Evolutionary conservation across 805 yeast genomes (phyloP), one percentile per base, ranked within the genome.

Genomic region (Saitoella complicata): DNA sequence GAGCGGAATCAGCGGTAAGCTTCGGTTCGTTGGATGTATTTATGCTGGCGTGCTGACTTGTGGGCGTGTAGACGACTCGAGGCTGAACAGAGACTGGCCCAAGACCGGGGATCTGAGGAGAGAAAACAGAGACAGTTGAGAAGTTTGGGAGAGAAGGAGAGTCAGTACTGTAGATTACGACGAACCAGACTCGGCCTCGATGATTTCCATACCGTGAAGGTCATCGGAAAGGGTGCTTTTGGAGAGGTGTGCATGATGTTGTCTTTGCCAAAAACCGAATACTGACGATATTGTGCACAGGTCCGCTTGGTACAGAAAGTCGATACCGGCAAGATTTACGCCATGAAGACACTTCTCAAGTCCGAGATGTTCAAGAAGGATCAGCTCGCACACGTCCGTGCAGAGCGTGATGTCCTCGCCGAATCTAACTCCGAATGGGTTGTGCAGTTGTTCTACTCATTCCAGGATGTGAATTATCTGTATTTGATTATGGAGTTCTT

Each of bases 171-270:
- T 57, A 72, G 96, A 50, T 69, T 86, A 45, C 68, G 95, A 53
- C 73, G 96, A 60, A 86, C 95, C 0, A 73, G 86, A 56, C 67
- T 86, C 44, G 72, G 85, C 1, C 66, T 85, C 38, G 91, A 80
- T 37, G 96, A 86, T 63, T 83, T 86, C 63, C 73, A 69, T 47
- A 86, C 95, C 1, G 93, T 86, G 45, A 85, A 85, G 62, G 95
- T 81, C 34, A 73, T 76, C 51, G 98, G 98, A 42, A 91, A 91
- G 60, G 98, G 98, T 51, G 95, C 98, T 0, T 91, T 91, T 66
- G 98, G 98, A 49, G 96, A 86, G 58, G 98, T 91, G n/a, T 38
- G 10, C n/a, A 12, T 1, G 1, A 9, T 7, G 29, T 12, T 13
- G 4, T 10, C 6, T n/a, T 13, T 29, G 11, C 10, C 30, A 7